These are phyloP conservation scores for Inga leiocalycina DNA, from an alignment of 306 rosid species.

Conservation along the genomic window DNA sequence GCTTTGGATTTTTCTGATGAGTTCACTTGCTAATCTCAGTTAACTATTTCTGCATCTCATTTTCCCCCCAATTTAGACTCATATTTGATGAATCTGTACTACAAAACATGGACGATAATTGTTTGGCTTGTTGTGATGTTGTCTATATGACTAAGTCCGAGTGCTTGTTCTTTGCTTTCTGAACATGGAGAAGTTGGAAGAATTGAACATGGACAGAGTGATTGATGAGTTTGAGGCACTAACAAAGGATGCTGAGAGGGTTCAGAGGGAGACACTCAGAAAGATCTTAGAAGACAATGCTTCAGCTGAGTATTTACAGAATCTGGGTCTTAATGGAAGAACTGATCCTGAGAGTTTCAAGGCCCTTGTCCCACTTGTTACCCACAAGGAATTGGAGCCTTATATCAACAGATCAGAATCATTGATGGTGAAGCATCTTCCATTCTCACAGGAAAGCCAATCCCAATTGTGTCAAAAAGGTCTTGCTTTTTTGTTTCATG, in stretches of 20 bases:
- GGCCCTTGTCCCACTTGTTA: neutral
- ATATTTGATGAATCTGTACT: neutral
- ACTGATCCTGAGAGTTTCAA: neutral
- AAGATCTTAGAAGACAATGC: neutral
- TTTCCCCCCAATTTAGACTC: too few relatives aligned
- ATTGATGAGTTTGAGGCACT: neutral
- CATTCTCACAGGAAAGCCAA: neutral
- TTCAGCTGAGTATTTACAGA: neutral
- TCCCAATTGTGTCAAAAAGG: neutral
- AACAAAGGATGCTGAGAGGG: neutral
- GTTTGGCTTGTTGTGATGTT: neutral
- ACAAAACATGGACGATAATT: neutral
- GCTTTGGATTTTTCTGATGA: slow-evolving; percentile 17
- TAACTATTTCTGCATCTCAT: neutral
- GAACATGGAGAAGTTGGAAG: neutral
- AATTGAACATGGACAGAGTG: neutral
- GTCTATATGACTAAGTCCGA: too few relatives aligned
- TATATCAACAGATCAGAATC: neutral
- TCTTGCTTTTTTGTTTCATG: neutral
- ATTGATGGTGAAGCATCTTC: neutral
- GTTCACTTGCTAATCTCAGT: neutral
- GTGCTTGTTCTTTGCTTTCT: too few relatives aligned
- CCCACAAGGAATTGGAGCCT: neutral
- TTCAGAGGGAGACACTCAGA: neutral
- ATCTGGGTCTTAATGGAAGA: neutral